Percentiles rank a stretch among this genome's conserved stretches.
Conservation (phyloP, 2,329 filamentous ascomycete genomes). For the Triangularia setosa region DNA sequence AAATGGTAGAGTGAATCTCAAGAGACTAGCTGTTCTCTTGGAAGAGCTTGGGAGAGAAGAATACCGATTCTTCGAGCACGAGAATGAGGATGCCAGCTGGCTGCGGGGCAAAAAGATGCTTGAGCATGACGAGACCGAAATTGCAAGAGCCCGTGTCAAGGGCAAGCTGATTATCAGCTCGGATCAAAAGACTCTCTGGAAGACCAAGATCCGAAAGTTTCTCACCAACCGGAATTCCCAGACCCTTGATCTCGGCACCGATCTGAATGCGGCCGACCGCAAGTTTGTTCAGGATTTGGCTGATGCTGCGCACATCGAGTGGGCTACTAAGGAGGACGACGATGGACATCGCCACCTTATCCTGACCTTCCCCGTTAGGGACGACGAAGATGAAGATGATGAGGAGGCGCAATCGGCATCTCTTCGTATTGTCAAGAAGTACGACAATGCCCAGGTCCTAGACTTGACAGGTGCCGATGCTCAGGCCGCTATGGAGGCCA, state of each 20-base stretch:
- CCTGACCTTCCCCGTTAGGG: conserved; percentile 55
- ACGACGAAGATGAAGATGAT: conserved; percentile 70
- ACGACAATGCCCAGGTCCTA: conserved; percentile 83
- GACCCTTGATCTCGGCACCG: conserved; percentile 68
- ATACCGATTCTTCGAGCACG: conserved; percentile 86
- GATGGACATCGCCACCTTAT: conserved; percentile 52
- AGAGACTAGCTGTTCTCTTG: conserved; percentile 71
- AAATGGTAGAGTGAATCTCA: conserved; percentile 83
- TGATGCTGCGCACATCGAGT: conserved; percentile 53
- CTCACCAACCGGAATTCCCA: conserved; percentile 63
- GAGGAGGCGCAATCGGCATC: conserved; percentile 82
- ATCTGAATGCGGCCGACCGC: conserved; percentile 77
- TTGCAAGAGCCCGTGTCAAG: conserved; percentile 48
- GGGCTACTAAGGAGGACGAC: conserved; percentile 55
- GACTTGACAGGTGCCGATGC: conserved; percentile 77
- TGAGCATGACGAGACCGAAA: conserved; percentile 62
- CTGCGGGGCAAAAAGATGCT: conserved; percentile 79
- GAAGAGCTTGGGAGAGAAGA: conserved; percentile 86
- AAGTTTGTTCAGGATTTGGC: conserved; percentile 91
- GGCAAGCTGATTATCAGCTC: conserved; percentile 72
- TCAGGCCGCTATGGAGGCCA: conserved; percentile 71
- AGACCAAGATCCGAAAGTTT: conserved; percentile 74
- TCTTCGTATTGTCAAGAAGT: conserved; percentile 79
- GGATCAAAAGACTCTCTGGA: conserved; percentile 77
- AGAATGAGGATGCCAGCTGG: conserved; percentile 86